These are phyloP conservation scores for Fusarium kyushuense DNA, from an alignment of 2,329 filamentous ascomycete species.

Conservation along the genomic window DNA sequence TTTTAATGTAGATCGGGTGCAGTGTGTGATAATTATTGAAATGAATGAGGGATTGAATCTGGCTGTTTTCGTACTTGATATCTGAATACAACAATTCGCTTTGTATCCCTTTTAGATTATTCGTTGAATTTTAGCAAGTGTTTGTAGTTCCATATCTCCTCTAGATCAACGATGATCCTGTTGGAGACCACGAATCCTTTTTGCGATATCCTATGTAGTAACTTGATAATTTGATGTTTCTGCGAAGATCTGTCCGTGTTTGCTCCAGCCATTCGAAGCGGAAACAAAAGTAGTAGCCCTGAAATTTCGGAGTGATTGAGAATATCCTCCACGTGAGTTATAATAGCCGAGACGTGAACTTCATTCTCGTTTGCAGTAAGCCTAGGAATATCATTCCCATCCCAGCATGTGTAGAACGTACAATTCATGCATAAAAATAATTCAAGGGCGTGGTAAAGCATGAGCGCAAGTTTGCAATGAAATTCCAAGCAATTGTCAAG, in stretches of 20 bases:
- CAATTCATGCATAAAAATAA: constrained; percentile 45
- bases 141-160: constrained; percentile 39
- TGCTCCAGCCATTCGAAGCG: constrained; percentile 43
- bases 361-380: constrained; percentile 7
- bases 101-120: neutral
- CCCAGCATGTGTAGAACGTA: constrained; percentile 42
- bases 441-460: constrained; percentile 32
- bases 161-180: constrained; percentile 40
- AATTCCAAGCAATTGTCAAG: neutral
- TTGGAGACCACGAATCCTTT: constrained; percentile 45
- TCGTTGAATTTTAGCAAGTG: neutral
- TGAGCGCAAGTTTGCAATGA: constrained; percentile 16
- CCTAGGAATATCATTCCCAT: constrained; percentile 5
- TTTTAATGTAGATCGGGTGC: no score
- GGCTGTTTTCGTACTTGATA: no score
- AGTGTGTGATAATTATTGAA: no score
- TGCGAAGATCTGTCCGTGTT: neutral
- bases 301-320: constrained; percentile 30
- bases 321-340: neutral
- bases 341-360: constrained; percentile 7
- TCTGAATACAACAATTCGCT: no score
- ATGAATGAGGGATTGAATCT: no score
- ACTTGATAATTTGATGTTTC: neutral
- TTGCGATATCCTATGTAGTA: constrained; percentile 29
- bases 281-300: constrained; percentile 40